A percentile compares a stretch with the other conserved stretches of the same genome.
Evolutionary conservation across 495 filamentous ascomycete genomes (phyloP).

Genomic region (Hyaloscypha variabilis): DNA sequence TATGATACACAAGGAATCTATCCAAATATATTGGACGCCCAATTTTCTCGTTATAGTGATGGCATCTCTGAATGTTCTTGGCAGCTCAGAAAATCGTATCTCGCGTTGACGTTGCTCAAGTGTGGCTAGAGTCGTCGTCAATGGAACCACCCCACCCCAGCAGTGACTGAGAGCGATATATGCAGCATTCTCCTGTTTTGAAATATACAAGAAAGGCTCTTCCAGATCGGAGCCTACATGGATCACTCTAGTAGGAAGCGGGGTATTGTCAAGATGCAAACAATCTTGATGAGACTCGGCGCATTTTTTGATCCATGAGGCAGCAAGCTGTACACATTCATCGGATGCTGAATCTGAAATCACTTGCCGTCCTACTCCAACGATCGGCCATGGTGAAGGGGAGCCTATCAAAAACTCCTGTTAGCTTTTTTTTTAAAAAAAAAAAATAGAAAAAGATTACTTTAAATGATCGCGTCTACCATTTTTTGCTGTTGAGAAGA

Average conservation of each 20-base stretch:
- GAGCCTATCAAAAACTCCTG: neutral
- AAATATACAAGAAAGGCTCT: neutral
- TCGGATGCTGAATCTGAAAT: constrained; percentile 4
- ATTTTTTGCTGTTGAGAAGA: neutral
- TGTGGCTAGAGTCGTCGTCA: neutral
- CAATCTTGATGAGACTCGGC: constrained; percentile 9
- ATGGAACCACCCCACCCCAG: neutral
- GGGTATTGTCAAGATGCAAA: constrained; percentile 8
- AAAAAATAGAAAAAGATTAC: too few species aligned
- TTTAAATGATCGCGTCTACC: neutral
- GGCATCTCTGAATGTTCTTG: constrained; percentile 28
- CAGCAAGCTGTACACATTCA: constrained; percentile 1
- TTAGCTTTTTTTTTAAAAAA: too few species aligned
- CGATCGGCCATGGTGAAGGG: constrained; percentile 1
- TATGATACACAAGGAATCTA: constrained; percentile 36
- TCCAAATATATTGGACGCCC: constrained; percentile 30
- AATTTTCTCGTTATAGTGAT: constrained; percentile 21
- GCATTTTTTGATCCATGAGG: constrained; percentile 7
- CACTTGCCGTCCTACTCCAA: constrained; percentile 4
- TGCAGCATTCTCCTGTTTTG: neutral
- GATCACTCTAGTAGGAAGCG: neutral
- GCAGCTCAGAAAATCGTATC: constrained; percentile 14
- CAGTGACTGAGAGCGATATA: neutral
- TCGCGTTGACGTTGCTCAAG: constrained; percentile 6
- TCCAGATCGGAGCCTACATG: neutral